These are phyloP conservation scores for Golubevia pallescens DNA, from an alignment of 1,284 basidiomycete genomes.

Conservation along the genomic window DNA sequence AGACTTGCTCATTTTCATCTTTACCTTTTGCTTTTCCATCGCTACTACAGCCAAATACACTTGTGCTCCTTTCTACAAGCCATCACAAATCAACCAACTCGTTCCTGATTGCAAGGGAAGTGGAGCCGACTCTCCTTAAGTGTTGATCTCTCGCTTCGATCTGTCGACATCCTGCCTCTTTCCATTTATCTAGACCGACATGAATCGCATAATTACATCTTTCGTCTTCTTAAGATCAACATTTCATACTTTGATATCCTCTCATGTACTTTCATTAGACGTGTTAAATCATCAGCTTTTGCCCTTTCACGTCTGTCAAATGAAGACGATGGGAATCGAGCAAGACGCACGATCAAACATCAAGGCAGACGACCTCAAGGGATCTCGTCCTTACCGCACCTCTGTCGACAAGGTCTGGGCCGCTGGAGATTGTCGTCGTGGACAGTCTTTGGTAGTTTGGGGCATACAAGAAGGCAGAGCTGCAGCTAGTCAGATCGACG, in stretches of 20 bases:
- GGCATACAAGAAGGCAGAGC: constrained; percentile 57
- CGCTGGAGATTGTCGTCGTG: constrained; percentile 56
- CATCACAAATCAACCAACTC: no score
- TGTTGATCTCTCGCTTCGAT: no score
- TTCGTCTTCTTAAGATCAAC: neutral
- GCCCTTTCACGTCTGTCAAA: no score
- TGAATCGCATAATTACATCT: neutral
- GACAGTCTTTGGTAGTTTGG: constrained; percentile 60
- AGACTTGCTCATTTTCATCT: no score
- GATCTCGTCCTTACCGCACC: constrained; percentile 52
- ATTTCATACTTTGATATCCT: no score
- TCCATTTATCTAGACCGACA: neutral
- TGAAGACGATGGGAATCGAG: constrained; percentile 39
- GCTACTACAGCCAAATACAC: no score
- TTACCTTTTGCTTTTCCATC: no score
- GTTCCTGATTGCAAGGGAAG: no score
- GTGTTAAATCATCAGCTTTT: no score
- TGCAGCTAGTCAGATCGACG: constrained; percentile 47
- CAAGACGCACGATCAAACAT: constrained; percentile 60
- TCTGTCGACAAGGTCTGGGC: constrained; percentile 52
- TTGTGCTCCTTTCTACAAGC: no score
- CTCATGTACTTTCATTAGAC: no score
- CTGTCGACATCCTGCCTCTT: neutral
- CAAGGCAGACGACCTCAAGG: constrained; percentile 52
- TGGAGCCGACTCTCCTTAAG: no score